Percentiles rank a stretch among this genome's conserved stretches.
phyloP scores from a whole-genome alignment of 441 rosid genomes.

The Syzygium syzygioides region DNA sequence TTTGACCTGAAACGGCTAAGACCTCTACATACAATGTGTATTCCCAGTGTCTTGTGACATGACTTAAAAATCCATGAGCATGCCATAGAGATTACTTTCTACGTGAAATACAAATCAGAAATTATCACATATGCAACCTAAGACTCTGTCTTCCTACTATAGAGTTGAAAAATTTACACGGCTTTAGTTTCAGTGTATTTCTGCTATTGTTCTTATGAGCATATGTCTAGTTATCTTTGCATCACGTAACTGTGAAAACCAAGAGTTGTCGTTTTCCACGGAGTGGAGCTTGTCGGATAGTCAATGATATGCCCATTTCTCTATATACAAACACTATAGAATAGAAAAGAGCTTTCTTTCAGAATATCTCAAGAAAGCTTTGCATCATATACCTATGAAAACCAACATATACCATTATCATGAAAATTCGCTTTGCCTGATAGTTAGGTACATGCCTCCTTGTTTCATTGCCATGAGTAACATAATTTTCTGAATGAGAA shows the following conservation, averaged over 20 bases:
- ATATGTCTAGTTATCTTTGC: neutral
- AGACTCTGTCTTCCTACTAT: neutral
- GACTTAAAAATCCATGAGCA: neutral
- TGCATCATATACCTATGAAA: neutral
- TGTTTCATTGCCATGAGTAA: neutral
- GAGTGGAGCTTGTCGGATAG: neutral
- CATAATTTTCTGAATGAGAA: neutral
- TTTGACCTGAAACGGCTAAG: neutral
- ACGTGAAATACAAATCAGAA: neutral
- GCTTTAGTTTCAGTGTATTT: neutral
- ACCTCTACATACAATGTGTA: neutral
- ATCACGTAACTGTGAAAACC: neutral
- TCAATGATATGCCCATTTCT: neutral
- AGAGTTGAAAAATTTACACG: neutral
- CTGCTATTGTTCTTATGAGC: neutral
- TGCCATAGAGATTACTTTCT: neutral
- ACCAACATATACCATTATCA: neutral
- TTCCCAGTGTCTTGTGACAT: neutral
- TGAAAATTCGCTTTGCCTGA: neutral
- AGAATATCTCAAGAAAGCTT: neutral
- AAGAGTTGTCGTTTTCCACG: neutral
- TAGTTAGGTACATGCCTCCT: neutral
- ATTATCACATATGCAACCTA: neutral
- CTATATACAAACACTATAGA: neutral
- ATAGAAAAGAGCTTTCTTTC: neutral